These are phyloP conservation scores for Eucalyptus caleyi DNA, from an alignment of 345 rosid species.

Conservation along the genomic window DNA sequence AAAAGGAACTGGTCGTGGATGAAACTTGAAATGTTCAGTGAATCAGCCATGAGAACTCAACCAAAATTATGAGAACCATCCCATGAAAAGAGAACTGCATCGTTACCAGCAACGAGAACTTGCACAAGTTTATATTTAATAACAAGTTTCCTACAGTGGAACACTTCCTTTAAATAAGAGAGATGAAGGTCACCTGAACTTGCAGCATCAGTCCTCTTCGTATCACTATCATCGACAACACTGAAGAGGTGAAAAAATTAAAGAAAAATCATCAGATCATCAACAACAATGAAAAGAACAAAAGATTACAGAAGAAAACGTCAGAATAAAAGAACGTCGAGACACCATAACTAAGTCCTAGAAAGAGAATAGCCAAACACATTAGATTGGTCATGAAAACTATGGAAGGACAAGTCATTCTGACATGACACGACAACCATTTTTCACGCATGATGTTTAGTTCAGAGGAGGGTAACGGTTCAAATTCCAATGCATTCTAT, in stretches of 20 bases:
- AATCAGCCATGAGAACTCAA: neutral
- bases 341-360: neutral
- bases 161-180: neutral
- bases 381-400: neutral
- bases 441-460: neutral
- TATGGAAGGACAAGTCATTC: neutral
- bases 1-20: neutral
- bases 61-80: neutral
- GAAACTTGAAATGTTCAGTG: neutral
- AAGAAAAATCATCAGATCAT: neutral
- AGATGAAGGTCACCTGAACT: constrained; percentile 39
- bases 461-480: neutral
- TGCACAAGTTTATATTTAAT: neutral
- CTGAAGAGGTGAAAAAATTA: constrained; percentile 10
- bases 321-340: neutral
- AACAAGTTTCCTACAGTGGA: neutral
- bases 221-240: constrained; percentile 52
- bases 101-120: neutral
- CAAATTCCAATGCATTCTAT: neutral
- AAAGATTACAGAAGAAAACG: neutral
- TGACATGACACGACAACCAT: neutral
- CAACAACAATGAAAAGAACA: neutral
- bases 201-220: constrained; percentile 18
- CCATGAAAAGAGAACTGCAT: neutral
- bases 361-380: neutral